These are phyloP conservation scores for Syzygium oleosum DNA, from an alignment of 345 rosid genomes.

Conservation along the genomic window DNA sequence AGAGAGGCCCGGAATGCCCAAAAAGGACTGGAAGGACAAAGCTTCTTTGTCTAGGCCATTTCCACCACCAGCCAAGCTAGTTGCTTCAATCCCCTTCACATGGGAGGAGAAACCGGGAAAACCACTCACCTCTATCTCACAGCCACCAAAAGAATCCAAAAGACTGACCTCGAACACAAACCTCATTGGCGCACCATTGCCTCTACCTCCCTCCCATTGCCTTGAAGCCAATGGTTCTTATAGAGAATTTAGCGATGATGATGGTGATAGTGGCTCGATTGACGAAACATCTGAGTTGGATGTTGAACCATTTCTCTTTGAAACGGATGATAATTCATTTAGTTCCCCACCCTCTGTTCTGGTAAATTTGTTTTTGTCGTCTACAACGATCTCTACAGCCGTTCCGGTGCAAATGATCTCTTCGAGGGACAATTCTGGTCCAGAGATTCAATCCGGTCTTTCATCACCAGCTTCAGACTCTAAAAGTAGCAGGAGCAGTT, in stretches of 20 bases:
- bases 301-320: constrained; percentile 25
- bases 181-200: neutral
- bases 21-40: constrained; percentile 59
- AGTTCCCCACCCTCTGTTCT: constrained; percentile 48
- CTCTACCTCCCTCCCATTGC: neutral
- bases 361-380: constrained; percentile 24
- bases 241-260: neutral
- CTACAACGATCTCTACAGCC: constrained; percentile 13
- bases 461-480: constrained; percentile 53
- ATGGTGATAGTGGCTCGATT: neutral
- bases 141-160: neutral
- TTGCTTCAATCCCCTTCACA: constrained; percentile 13
- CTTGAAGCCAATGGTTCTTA: neutral
- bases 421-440: constrained; percentile 8
- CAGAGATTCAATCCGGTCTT: constrained; percentile 21
- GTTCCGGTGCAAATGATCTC: constrained; percentile 22
- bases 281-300: constrained; percentile 13
- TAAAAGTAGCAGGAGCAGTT: constrained; percentile 59
- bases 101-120: constrained; percentile 16
- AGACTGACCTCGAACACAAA: neutral
- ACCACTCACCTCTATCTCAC: constrained; percentile 8
- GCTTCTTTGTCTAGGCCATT: constrained; percentile 17
- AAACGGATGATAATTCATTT: constrained; percentile 34
- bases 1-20: constrained; percentile 64
- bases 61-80: constrained; percentile 29